phyloP scores from a whole-genome alignment of 148 eudicot genomes.

The Heliosperma pusillum region DNA sequence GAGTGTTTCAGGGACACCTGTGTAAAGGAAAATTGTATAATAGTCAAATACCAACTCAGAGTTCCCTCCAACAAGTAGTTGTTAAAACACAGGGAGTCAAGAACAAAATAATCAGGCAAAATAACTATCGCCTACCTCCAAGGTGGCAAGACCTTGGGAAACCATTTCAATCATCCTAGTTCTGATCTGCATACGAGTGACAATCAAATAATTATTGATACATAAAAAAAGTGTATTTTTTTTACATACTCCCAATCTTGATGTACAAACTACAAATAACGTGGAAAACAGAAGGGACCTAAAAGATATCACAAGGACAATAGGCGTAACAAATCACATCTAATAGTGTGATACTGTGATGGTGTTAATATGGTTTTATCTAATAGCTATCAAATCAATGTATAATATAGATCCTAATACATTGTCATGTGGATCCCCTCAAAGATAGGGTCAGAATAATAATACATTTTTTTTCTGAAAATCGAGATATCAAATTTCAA shows the following conservation, averaged over 20 bases:
- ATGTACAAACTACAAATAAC: neutral
- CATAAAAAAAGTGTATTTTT: neutral
- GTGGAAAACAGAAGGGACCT: neutral
- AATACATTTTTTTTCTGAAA: too few relatives aligned
- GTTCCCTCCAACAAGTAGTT: neutral
- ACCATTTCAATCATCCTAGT: slow-evolving; percentile 91
- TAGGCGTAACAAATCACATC: neutral
- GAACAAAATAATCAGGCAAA: slow-evolving; percentile 3
- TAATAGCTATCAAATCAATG: neutral
- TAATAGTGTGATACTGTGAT: neutral
- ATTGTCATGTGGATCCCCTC: too few relatives aligned
- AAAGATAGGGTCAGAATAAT: too few relatives aligned
- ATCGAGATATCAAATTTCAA: too few relatives aligned
- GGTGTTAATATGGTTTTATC: neutral
- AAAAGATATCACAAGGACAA: neutral
- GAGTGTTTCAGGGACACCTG: slow-evolving; percentile 98
- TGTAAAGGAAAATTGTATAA: slow-evolving; percentile 13
- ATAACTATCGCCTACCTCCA: slow-evolving; percentile 58
- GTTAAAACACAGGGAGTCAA: slow-evolving; percentile 1
- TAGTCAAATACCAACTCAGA: neutral
- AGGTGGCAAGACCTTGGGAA: slow-evolving; percentile 70
- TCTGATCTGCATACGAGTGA: slow-evolving; percentile 50
- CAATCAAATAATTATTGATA: slow-evolving; percentile 7
- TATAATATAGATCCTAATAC: neutral
- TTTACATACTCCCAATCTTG: neutral